Evolutionary conservation across 164 flowering plant genomes (phyloP).

Genomic region (Piper betle): DNA sequence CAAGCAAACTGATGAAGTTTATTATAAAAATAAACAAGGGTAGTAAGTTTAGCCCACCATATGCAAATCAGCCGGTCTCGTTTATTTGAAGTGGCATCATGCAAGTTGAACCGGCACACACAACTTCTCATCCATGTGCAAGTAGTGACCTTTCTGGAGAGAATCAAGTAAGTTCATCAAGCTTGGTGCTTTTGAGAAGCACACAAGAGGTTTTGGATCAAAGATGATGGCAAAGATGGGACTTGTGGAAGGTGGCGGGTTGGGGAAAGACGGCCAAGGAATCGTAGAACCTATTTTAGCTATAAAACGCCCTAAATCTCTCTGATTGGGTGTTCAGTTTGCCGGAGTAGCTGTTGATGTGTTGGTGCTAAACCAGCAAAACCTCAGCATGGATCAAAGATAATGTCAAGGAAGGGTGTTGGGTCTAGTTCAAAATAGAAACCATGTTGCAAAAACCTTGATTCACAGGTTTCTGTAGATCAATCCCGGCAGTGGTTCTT

Average conservation of each 20-base stretch:
- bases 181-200: slow-evolving; percentile 61
- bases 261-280: slow-evolving; percentile 77
- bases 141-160: slow-evolving; percentile 6
- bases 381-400: too few species aligned
- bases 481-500: too few species aligned
- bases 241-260: slow-evolving; percentile 58
- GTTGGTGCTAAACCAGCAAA: background rate
- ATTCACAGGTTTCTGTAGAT: too few species aligned
- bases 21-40: slow-evolving; percentile 15
- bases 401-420: too few species aligned
- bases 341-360: slow-evolving; percentile 15
- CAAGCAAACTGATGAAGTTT: slow-evolving; percentile 14
- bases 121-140: slow-evolving; percentile 5
- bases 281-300: slow-evolving; percentile 59
- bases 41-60: slow-evolving; percentile 16
- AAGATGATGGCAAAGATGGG: slow-evolving; percentile 95
- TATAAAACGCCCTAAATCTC: slow-evolving; percentile 65
- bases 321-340: slow-evolving; percentile 65
- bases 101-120: slow-evolving; percentile 30
- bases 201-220: slow-evolving; percentile 93
- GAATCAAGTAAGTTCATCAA: slow-evolving; percentile 15
- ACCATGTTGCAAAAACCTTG: too few species aligned
- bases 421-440: too few species aligned
- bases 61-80: slow-evolving; percentile 60
- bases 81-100: slow-evolving; percentile 72